Evolutionary conservation across 2,329 filamentous ascomycete species (phyloP), one percentile per base, ranked within the genome.

Genomic region (Aspergillus spinulosporus): DNA sequence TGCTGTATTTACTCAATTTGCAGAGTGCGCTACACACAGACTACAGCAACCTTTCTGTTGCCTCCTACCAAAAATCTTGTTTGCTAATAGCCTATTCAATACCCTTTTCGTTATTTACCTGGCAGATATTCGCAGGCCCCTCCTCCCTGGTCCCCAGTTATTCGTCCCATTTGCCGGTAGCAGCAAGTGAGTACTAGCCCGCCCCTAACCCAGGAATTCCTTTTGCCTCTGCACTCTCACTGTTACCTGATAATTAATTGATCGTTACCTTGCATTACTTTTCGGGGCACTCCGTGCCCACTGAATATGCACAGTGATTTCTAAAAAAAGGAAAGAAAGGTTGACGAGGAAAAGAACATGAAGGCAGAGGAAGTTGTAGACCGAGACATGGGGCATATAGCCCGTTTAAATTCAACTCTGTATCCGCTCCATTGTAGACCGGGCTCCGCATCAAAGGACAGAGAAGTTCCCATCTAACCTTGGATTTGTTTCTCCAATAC

Each of bases 201-300:
- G 32, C 15, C 5, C 5, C 26, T 21, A 21, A 49, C 61, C 57
- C 65, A 64, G 60, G 65, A 63, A 64, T 68, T 55, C 54, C 60
- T 57, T 67, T 61, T 53, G 60, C 62, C 54, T 59, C 54, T 62
- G 56, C 56, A 56, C 26, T 29, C 14, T 51, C 39, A 44, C 61
- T 57, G 52, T 59, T 60, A 52, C 58, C 43, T 21, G 29, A 14
- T 34, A 44, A 47, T 43, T 50, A 48, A 34, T 40, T 49, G 36
- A 52, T 56, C 53, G 57, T 68, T 65, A 66, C 61, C 57, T 59
- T 63, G 56, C 60, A 60, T 57, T 51, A 45, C 52, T 21, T 21
- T 50, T 44, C 39, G 54, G 37, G 54, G 51, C 60, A 49, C 53
- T 52, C 57, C 56, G 66, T 68, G 65, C 64, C 68, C 62, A 64